A percentile compares a stretch with the other conserved stretches of the same genome.
phyloP scores from a whole-genome alignment of 305 asterid genomes.

The Euphrasia arctica region DNA sequence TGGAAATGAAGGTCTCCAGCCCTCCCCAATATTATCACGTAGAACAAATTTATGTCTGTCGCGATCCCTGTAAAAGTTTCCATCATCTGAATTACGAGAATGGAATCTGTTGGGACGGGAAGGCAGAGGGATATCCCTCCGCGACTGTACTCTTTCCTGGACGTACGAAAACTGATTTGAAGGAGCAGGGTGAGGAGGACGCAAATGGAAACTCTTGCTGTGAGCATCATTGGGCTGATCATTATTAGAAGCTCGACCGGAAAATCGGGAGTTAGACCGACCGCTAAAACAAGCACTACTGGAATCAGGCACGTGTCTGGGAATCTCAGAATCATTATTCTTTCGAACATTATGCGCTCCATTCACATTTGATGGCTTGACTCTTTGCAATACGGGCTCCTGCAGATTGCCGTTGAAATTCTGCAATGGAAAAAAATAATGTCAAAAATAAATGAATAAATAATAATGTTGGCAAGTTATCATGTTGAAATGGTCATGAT shows the following conservation, averaged over 20 bases:
- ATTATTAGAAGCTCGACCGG: conserved; percentile 40
- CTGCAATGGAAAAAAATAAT: conserved; percentile 35
- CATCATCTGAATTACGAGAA: conserved; percentile 47
- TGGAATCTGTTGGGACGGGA: conserved; percentile 60
- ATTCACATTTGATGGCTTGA: conserved; percentile 25
- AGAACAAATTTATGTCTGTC: conserved; percentile 49
- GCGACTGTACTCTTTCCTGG: conserved; percentile 52
- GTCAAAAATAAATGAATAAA: conserved; percentile 5
- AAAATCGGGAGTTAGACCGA: conserved; percentile 36
- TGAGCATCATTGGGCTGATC: conserved; percentile 43
- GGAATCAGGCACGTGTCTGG: conserved; percentile 41
- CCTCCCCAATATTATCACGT: conserved; percentile 57
- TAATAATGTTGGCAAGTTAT: neutral
- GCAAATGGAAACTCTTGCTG: conserved; percentile 62
- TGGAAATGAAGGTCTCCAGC: conserved; percentile 67
- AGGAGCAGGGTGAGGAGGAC: conserved; percentile 88
- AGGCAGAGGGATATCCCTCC: conserved; percentile 58
- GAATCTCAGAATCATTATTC: conserved; percentile 38
- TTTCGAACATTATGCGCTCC: conserved; percentile 35
- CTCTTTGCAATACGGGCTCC: conserved; percentile 21
- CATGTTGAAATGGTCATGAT: neutral
- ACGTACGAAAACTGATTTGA: conserved; percentile 78
- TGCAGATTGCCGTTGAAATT: conserved; percentile 22
- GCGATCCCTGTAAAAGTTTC: conserved; percentile 52
- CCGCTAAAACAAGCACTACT: conserved; percentile 41